These are phyloP conservation scores for Polyporus tsugae DNA, from an alignment of 1,284 basidiomycete genomes.

Conservation along the genomic window DNA sequence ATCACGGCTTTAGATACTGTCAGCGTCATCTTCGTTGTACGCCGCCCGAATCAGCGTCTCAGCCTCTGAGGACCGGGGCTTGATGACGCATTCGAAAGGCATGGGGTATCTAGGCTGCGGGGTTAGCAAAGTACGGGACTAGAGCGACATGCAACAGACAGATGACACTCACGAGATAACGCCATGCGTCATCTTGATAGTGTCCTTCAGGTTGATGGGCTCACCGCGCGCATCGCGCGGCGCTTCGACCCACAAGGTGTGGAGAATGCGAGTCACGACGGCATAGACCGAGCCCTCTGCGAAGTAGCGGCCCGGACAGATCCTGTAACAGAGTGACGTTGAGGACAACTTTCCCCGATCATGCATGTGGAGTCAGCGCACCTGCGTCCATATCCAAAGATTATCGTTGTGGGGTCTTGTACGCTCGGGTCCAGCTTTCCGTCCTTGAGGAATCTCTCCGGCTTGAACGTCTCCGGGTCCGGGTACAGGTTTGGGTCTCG, in stretches of 20 bases:
- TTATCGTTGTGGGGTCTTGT: constrained; percentile 18
- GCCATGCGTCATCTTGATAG: constrained; percentile 12
- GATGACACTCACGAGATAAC: constrained; percentile 9
- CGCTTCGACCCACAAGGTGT: constrained; percentile 15
- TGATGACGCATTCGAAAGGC: constrained; percentile 66
- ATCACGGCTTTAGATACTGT: neutral
- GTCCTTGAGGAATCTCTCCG: constrained; percentile 31
- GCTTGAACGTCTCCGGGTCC: constrained; percentile 31
- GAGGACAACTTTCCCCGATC: neutral
- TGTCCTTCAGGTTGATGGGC: constrained; percentile 9
- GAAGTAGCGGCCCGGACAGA: constrained; percentile 27
- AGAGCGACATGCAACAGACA: neutral
- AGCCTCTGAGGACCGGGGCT: constrained; percentile 63
- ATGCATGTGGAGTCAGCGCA: neutral
- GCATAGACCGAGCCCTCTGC: constrained; percentile 22
- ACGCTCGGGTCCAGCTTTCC: constrained; percentile 22
- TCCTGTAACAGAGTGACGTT: constrained; percentile 9
- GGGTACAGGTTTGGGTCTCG: constrained; percentile 26
- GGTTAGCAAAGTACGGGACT: neutral
- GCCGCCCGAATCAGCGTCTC: constrained; percentile 51
- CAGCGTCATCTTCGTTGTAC: neutral
- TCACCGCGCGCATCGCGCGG: constrained; percentile 11
- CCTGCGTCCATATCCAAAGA: constrained; percentile 37
- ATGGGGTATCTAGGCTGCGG: constrained; percentile 61
- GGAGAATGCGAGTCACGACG: constrained; percentile 16